Conservation (phyloP, 129 eudicot genomes). For the Flaveria trinervia region DNA sequence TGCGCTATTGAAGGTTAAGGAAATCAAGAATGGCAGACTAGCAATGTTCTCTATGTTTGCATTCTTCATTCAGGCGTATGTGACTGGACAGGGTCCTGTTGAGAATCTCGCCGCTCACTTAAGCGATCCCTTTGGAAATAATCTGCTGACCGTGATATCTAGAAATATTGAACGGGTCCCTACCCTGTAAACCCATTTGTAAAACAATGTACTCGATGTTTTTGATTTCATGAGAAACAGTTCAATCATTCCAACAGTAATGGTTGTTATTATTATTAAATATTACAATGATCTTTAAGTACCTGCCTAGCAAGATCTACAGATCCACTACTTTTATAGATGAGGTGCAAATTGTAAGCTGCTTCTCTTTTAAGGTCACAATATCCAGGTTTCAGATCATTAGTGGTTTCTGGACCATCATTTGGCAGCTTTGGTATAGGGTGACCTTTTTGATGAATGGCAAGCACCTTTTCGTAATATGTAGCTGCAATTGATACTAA, state of each 20-base stretch:
- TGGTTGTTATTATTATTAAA: constrained; percentile 12
- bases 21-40: too few species aligned
- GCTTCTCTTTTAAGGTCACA: constrained; percentile 95
- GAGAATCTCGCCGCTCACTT: too few species aligned
- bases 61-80: constrained; percentile 79
- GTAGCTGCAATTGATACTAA: constrained; percentile 63
- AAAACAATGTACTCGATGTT: too few species aligned
- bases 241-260: not conserved
- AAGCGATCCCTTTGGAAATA: not conserved
- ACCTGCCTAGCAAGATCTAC: constrained; percentile 94
- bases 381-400: constrained; percentile 54
- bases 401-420: constrained; percentile 47
- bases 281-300: constrained; percentile 62
- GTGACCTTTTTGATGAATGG: constrained; percentile 47
- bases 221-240: too few species aligned
- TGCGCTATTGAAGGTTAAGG: too few species aligned
- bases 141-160: not conserved
- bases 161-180: not conserved
- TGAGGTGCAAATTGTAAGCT: constrained; percentile 78
- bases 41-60: too few species aligned
- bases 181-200: not conserved
- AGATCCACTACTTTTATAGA: constrained; percentile 80
- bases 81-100: too few species aligned
- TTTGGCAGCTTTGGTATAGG: constrained; percentile 73
- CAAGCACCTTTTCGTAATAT: constrained; percentile 75